phyloP scores from a whole-genome alignment of 208 protist species.

The Leishmania gerbilli region DNA sequence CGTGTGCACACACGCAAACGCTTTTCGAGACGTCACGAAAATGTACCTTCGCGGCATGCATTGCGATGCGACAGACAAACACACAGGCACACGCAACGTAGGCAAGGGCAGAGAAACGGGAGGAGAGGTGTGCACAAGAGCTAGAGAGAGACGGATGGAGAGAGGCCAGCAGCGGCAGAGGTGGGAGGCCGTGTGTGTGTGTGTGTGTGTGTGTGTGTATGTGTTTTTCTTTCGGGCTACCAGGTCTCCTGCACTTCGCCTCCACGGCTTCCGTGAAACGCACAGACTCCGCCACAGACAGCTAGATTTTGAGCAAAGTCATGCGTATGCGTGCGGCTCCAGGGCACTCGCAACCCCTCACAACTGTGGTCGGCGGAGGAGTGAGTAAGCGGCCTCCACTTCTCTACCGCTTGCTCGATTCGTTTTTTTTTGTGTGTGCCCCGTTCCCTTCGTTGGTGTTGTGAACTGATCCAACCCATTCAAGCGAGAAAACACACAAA shows the following conservation, averaged over 20 bases:
- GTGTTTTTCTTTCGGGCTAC: not conserved
- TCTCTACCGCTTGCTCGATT: not conserved
- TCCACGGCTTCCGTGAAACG: not conserved
- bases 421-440: not conserved
- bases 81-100: not conserved
- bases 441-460: not conserved
- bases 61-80: not conserved
- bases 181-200: not conserved
- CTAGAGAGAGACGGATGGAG: not conserved
- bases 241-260: not conserved
- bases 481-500: not conserved
- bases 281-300: not conserved
- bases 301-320: not conserved
- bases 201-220: not conserved
- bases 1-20: not conserved
- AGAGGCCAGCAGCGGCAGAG: not conserved
- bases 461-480: not conserved
- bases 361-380: not conserved
- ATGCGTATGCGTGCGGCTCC: not conserved
- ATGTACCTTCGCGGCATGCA: not conserved
- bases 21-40: not conserved
- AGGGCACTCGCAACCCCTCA: not conserved
- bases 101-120: not conserved
- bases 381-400: not conserved
- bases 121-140: not conserved